phyloP scores from a whole-genome alignment of 805 yeast genomes.

The Dipodascus albidus region DNA sequence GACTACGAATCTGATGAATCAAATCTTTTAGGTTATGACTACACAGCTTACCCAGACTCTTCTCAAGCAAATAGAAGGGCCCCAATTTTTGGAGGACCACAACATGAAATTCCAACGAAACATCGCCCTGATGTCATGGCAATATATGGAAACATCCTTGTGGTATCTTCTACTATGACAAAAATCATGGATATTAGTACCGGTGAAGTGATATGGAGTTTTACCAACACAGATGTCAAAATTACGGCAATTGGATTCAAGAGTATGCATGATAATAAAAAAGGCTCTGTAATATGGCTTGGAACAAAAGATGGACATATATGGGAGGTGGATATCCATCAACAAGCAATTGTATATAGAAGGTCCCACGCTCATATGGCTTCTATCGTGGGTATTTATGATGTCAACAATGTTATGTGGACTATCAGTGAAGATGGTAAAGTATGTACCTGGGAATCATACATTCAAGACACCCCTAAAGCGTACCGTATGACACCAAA shows the following conservation, averaged over 20 bases:
- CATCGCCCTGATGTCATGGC: conserved; percentile 15
- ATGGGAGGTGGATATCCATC: conserved; percentile 18
- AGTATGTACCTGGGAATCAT: conserved; percentile 24
- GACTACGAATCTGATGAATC: conserved; percentile 1
- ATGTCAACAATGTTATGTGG: conserved; percentile 18
- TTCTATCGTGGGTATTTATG: conserved; percentile 13
- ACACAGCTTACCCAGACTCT: conserved; percentile 18
- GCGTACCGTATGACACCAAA: conserved; percentile 20
- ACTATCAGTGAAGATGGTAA: conserved; percentile 29
- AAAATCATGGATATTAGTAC: conserved; percentile 15
- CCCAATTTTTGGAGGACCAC: conserved; percentile 17
- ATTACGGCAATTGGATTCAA: conserved; percentile 19
- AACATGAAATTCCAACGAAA: conserved; percentile 15
- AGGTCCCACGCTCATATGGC: conserved; percentile 16
- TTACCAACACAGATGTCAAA: conserved; percentile 16
- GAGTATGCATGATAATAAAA: conserved; percentile 10
- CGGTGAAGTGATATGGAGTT: conserved; percentile 17
- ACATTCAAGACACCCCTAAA: conserved; percentile 18
- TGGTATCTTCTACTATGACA: conserved; percentile 15
- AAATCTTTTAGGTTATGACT: conserved; percentile 4
- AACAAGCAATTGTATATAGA: conserved; percentile 12
- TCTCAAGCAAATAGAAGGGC: conserved; percentile 24
- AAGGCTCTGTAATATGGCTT: conserved; percentile 19
- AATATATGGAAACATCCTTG: conserved; percentile 15
- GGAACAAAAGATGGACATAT: conserved; percentile 27